These are phyloP conservation scores for Annulohypoxylon moriforme DNA, from an alignment of 495 filamentous ascomycete genomes.

Conservation along the genomic window DNA sequence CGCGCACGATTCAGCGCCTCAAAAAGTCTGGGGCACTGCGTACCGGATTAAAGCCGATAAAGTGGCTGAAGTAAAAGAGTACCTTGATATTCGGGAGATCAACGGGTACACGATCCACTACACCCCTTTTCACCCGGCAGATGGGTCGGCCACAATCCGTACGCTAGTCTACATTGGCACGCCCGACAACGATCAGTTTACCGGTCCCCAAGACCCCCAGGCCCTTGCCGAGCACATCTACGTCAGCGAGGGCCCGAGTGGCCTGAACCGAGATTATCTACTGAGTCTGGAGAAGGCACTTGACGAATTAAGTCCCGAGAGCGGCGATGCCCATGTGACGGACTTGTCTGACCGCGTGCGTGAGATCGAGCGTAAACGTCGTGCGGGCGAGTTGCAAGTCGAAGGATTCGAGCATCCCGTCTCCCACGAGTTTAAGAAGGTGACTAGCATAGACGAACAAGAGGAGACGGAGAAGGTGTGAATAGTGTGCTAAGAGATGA, in stretches of 20 bases:
- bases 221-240: conserved; percentile 87
- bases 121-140: conserved; percentile 78
- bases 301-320: conserved; percentile 76
- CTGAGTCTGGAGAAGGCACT: conserved; percentile 83
- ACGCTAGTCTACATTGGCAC: conserved; percentile 94
- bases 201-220: conserved; percentile 82
- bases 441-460: conserved; percentile 66
- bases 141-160: conserved; percentile 55
- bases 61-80: conserved; percentile 83
- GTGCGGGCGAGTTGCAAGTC: conserved; percentile 32
- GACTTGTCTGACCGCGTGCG: conserved; percentile 68
- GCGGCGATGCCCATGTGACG: conserved; percentile 84
- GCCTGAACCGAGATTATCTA: conserved; percentile 91
- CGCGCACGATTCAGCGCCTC: conserved; percentile 66
- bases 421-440: conserved; percentile 57
- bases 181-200: conserved; percentile 92
- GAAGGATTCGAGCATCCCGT: conserved; percentile 35
- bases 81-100: conserved; percentile 96
- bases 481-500: conserved; percentile 6
- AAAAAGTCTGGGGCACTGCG: conserved; percentile 88
- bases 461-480: conserved; percentile 67
- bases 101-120: conserved; percentile 95
- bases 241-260: conserved; percentile 81
- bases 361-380: conserved; percentile 58
- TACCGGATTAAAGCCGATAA: conserved; percentile 83